Conservation (phyloP, 805 yeast genomes). For the Blastobotrys attinorum region DNA sequence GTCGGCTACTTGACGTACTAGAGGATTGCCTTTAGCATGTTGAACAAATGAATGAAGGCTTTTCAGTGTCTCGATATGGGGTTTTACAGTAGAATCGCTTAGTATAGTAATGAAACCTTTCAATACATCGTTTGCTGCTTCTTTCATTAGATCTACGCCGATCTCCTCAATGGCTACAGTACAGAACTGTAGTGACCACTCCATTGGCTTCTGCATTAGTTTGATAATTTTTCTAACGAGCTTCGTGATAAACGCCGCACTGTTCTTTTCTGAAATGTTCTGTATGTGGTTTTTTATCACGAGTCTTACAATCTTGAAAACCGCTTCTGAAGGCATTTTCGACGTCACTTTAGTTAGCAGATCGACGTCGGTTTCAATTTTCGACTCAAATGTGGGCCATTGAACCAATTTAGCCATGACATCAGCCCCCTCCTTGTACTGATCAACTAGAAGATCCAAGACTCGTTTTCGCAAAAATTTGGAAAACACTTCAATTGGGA, state of each 20-base stretch:
- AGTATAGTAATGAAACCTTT: neutral
- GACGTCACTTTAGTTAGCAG: neutral
- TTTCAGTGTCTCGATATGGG: neutral
- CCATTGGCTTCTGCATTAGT: neutral
- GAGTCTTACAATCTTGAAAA: neutral
- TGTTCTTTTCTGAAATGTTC: neutral
- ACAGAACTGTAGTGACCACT: neutral
- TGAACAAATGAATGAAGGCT: neutral
- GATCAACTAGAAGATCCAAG: slow-evolving; percentile 1
- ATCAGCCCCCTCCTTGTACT: neutral
- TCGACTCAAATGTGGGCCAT: slow-evolving; percentile 6
- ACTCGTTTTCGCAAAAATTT: slow-evolving; percentile 1
- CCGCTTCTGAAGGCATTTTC: neutral
- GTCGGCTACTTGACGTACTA: neutral
- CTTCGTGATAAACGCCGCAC: neutral
- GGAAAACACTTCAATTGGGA: slow-evolving; percentile 9
- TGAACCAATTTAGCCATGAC: neutral
- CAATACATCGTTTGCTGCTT: neutral
- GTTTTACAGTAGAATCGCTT: no score
- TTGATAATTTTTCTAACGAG: neutral
- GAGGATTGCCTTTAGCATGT: neutral
- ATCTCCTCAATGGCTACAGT: neutral
- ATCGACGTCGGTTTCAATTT: slow-evolving; percentile 3
- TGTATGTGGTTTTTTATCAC: neutral
- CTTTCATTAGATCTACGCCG: neutral